Evolutionary conservation across 306 rosid genomes (phyloP), one percentile per base, ranked within the genome.

Genomic region (Hippophae gyantsensis): DNA sequence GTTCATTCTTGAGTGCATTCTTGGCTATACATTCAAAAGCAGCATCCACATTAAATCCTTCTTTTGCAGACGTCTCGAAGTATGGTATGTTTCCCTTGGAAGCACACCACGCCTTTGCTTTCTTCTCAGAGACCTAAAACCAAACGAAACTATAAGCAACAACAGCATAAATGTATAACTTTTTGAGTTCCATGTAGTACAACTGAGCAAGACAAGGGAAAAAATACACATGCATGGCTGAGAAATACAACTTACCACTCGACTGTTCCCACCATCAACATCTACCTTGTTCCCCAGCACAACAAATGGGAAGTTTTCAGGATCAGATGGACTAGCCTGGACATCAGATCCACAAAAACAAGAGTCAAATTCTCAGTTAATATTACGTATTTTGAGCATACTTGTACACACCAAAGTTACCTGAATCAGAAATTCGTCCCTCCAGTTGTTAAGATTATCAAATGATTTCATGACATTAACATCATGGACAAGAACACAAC

Each of bases 51-150:
- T 92, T 92, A 57, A 92, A 88, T 67, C 99, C 99, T 79, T 92
- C 99, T 76, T 92, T 92, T 38, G 99, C 99, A 65, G 99, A 92
- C 42, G 99, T 88, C 83, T 93, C 99, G 50, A 93, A 89, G 79
- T 88, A 88, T 7, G 99, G 99, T 43, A 93, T 88, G 76, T 92
- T 88, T 73, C 99, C 99, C 82, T 92, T 92, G 55, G 99, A 85
- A 78, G 99, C 99, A 82, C 99, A 92, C 99, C 99, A 92, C 53
- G 99, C 96, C 81, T 84, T 92, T 42, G 93, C 99, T 83, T 92
- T 92, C 96, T 92, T 92, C 90, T 88, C 96, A 67, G 96, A 92
- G 68, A 92, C 79, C 99, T 92, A 69, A 61, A 67, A 62, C 48
- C 61, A 67, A 40, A 58, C 57, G 51, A 58, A 48, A 42, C 13